Conservation (phyloP, 176 grass and related monocot genomes). For the Musa beccarii region DNA sequence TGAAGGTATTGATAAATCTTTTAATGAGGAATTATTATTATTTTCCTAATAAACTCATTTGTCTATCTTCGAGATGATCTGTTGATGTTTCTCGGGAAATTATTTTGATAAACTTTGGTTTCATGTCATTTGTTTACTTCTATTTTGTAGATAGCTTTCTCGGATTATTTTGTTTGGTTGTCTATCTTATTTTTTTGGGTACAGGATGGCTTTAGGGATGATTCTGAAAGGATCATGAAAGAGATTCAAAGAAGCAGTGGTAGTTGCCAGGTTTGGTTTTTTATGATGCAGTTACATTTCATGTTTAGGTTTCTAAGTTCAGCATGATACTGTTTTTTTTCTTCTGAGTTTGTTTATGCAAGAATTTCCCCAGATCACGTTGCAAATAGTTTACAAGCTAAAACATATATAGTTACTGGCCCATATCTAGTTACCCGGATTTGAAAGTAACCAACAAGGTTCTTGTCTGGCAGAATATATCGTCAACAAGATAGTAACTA, state of each 20-base stretch:
- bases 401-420: no score
- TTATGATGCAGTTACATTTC: not conserved
- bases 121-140: not conserved
- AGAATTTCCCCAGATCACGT: not conserved
- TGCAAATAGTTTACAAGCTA: no score
- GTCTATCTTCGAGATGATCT: not conserved
- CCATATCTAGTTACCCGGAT: not conserved
- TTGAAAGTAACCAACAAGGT: not conserved
- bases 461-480: not conserved
- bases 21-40: not conserved
- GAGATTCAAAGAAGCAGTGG: slow-evolving; percentile 59
- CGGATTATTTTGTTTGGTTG: not conserved
- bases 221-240: slow-evolving; percentile 87
- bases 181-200: slow-evolving; percentile 7
- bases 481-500: not conserved
- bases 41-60: not conserved
- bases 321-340: not conserved
- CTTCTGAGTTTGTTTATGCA: not conserved
- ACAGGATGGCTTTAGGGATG: slow-evolving; percentile 82
- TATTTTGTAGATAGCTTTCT: slow-evolving; percentile 19
- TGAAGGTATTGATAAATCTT: not conserved
- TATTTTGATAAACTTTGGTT: not conserved
- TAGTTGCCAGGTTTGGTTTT: slow-evolving; percentile 67
- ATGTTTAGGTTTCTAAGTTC: not conserved
- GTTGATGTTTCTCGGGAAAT: not conserved